A percentile compares a stretch with the other conserved stretches of the same genome.
Conservation (phyloP, 2,329 filamentous ascomycete species). For the Colletotrichum cereale region DNA sequence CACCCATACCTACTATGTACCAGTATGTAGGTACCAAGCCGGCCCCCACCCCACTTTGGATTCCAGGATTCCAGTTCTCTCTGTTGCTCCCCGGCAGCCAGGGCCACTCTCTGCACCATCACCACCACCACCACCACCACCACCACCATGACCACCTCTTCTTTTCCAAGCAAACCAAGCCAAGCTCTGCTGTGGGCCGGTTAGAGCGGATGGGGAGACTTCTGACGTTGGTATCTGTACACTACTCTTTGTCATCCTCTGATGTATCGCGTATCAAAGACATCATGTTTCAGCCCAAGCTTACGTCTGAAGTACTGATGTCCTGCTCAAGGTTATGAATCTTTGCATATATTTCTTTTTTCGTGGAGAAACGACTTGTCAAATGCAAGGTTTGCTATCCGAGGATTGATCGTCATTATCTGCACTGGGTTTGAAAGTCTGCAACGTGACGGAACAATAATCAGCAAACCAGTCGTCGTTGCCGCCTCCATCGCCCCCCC, state of each 20-base stretch:
- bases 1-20: too few species aligned
- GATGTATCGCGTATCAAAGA: neutral
- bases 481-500: conserved; percentile 18
- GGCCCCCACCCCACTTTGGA: conserved; percentile 29
- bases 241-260: neutral
- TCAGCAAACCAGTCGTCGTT: neutral
- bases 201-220: conserved; percentile 13
- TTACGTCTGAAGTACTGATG: conserved; percentile 31
- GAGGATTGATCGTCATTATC: conserved; percentile 20
- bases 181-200: neutral
- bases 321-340: conserved; percentile 7
- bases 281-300: conserved; percentile 27
- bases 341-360: neutral
- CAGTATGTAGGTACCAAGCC: too few species aligned
- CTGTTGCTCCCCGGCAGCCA: conserved; percentile 27
- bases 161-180: neutral
- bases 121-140: neutral
- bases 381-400: neutral
- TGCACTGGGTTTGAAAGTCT: conserved; percentile 11
- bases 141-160: neutral
- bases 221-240: neutral
- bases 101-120: conserved; percentile 22
- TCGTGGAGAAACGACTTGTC: conserved; percentile 6
- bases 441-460: conserved; percentile 9
- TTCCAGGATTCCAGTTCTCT: conserved; percentile 31